phyloP scores from a whole-genome alignment of 495 filamentous ascomycete species.

The Bacidia gigantensis region DNA sequence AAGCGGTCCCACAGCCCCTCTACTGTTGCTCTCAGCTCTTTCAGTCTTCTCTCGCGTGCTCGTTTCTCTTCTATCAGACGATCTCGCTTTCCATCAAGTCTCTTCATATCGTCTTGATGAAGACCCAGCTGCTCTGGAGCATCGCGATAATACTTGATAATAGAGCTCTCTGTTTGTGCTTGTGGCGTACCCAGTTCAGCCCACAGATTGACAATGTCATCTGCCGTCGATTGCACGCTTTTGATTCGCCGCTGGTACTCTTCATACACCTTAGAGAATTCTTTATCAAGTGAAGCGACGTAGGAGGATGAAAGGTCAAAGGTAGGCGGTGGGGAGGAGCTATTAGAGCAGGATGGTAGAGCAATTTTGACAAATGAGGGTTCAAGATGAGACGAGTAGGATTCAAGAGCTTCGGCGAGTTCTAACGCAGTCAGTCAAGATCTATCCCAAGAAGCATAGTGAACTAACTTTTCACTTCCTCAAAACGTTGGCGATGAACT shows the following conservation, averaged over 20 bases:
- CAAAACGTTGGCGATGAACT: conserved; percentile 75
- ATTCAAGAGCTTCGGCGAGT: conserved; percentile 82
- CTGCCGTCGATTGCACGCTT: conserved; percentile 57
- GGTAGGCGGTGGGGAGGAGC: conserved; percentile 57
- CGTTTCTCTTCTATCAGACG: conserved; percentile 90
- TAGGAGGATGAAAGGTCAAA: conserved; percentile 88
- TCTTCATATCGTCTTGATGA: conserved; percentile 67
- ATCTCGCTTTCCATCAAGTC: conserved; percentile 59
- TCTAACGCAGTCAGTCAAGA: conserved; percentile 41
- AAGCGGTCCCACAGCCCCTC: conserved; percentile 83
- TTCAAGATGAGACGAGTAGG: conserved; percentile 90
- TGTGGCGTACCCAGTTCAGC: conserved; percentile 86
- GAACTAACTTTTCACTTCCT: conserved; percentile 78
- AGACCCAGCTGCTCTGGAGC: conserved; percentile 86
- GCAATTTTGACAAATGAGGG: conserved; percentile 64
- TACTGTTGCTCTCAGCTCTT: conserved; percentile 58
- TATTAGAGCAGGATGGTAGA: conserved; percentile 65
- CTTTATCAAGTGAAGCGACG: conserved; percentile 69
- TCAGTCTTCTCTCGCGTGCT: conserved; percentile 65
- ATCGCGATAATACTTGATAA: conserved; percentile 79
- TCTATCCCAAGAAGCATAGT: conserved; percentile 15
- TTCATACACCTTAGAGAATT: conserved; percentile 87
- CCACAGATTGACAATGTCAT: conserved; percentile 88
- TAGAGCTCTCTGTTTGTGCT: conserved; percentile 73
- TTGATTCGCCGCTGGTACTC: conserved; percentile 75